Base-by-base conservation (phyloP, 2,329 filamentous ascomycete species). In the Pestalotiopsis sp. region DNA sequence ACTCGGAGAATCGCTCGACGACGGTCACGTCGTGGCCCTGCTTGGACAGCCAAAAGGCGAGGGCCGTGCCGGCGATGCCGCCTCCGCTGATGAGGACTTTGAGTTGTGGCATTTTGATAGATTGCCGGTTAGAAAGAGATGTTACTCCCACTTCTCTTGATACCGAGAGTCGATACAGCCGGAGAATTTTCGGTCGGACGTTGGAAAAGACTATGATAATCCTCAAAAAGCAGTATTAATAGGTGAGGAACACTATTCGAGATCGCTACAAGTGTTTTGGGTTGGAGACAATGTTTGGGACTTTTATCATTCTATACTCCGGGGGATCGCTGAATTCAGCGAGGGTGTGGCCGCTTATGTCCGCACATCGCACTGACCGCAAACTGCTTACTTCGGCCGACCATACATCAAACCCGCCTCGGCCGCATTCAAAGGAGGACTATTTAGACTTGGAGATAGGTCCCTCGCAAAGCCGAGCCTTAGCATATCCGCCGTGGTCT, bases 11-110 rank as follows among this genome's bases (percentile, higher is more conserved):
- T 1, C 80, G 76, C 71, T 85, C 84, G 65, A 85, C 69, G 9
- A 85, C 74, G 2, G 82, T 84, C 56, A 84, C 76, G 13, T 77
- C 66, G 71, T 84, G 77, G 62, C 77, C 78, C 3, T 76, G 72
- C 45, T 76, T 78, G 4, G 75, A 78, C 23, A 89, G 83, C 78
- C 84, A 85, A 76, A 82, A 84, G 36, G 86, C 86, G 11, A 88
- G 77, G 11, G 84, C 79, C 7, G 79, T 80, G 25, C 81, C 81
- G 13, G 79, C 79, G 61, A 81, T 78, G 4, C 78, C 78, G 4
- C 68, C 77, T n/a, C 78, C 81, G 68, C 70, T 74, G 68, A 82
- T 80, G 61, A 83, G 76, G n/a, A 82, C 68, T 56, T 74, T 79
- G 25, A 79, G 59, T 25, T 20, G 13, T 20, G 59, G 1, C 59